Percentiles rank a stretch among this genome's conserved stretches.
These are phyloP conservation scores for Thermothielavioides terrestris DNA, from an alignment of 495 filamentous ascomycete genomes.

Conservation along the genomic window DNA sequence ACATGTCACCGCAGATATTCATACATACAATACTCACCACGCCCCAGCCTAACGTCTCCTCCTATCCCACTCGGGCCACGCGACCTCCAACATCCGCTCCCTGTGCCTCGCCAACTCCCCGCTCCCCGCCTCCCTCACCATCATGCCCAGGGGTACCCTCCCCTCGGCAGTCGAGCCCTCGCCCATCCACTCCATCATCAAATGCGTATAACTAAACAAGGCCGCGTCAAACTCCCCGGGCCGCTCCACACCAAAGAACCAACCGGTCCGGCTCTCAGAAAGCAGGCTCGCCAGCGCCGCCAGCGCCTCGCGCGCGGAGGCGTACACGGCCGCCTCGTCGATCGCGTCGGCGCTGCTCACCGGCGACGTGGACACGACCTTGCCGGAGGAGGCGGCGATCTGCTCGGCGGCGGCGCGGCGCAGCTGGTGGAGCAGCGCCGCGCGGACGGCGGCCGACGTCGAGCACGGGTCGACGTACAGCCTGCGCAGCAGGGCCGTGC, in stretches of 20 bases:
- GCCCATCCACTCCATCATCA: slow-evolving; percentile 45
- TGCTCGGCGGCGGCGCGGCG: slow-evolving; percentile 62
- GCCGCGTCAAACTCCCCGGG: slow-evolving; percentile 78
- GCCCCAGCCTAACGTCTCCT: too few species aligned
- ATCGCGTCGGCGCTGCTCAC: slow-evolving; percentile 27
- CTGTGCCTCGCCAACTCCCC: slow-evolving; percentile 15
- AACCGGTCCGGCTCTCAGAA: slow-evolving; percentile 39
- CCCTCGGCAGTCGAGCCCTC: background rate
- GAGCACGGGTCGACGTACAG: slow-evolving; percentile 64
- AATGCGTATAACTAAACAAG: slow-evolving; percentile 84
- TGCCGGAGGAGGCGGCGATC: slow-evolving; percentile 42
- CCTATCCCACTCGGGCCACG: slow-evolving; percentile 7
- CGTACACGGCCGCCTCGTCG: slow-evolving; percentile 54
- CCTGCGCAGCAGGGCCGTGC: slow-evolving; percentile 51
- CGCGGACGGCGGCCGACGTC: slow-evolving; percentile 52
- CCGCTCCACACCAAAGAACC: slow-evolving; percentile 32
- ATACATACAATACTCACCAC: too few species aligned
- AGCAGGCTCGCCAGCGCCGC: slow-evolving; percentile 65
- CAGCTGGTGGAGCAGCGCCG: slow-evolving; percentile 54
- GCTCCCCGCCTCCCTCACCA: slow-evolving; percentile 11
- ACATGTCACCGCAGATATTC: too few species aligned
- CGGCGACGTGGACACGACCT: background rate
- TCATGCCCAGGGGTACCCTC: slow-evolving; percentile 4
- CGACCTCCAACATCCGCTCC: slow-evolving; percentile 9
- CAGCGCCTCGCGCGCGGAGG: slow-evolving; percentile 61